These are phyloP conservation scores for Croton setiger DNA, from an alignment of 441 rosid genomes.

Conservation along the genomic window DNA sequence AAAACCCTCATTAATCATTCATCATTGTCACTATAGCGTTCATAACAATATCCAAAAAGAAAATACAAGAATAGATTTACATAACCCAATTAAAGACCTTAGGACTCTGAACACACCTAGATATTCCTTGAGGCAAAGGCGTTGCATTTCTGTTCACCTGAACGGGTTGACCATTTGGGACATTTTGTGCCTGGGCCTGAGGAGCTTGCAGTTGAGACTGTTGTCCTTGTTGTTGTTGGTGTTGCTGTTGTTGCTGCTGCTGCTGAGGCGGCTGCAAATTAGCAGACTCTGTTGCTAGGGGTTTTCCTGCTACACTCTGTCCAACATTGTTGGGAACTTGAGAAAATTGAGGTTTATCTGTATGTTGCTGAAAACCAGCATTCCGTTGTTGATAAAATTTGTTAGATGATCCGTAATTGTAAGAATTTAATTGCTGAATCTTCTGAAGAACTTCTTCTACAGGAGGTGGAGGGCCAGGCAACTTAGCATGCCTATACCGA, in stretches of 20 bases:
- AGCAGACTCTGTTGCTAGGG: slow-evolving; percentile 48
- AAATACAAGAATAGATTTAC: slow-evolving; percentile 47
- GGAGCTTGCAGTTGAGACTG: slow-evolving; percentile 57
- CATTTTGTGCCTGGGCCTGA: slow-evolving; percentile 61
- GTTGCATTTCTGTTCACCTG: slow-evolving; percentile 62
- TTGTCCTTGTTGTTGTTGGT: slow-evolving; percentile 44
- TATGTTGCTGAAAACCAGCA: slow-evolving; percentile 49
- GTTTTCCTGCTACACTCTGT: slow-evolving; percentile 47
- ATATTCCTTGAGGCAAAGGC: slow-evolving; percentile 94
- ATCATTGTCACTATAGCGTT: slow-evolving; percentile 19
- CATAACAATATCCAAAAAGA: slow-evolving; percentile 33
- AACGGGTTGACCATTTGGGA: slow-evolving; percentile 43
- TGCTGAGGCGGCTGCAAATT: slow-evolving; percentile 48
- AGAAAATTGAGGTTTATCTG: slow-evolving; percentile 58
- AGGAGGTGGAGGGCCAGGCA: slow-evolving; percentile 94
- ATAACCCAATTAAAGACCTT: slow-evolving; percentile 64
- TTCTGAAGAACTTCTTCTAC: slow-evolving; percentile 95
- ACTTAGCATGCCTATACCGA: slow-evolving; percentile 88
- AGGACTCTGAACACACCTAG: slow-evolving; percentile 99
- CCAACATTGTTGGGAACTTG: slow-evolving; percentile 42
- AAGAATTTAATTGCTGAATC: slow-evolving; percentile 82
- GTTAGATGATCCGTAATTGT: slow-evolving; percentile 55
- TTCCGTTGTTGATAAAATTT: slow-evolving; percentile 72
- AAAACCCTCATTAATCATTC: slow-evolving; percentile 14
- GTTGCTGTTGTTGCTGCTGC: slow-evolving; percentile 31